Evolutionary conservation across 495 filamentous ascomycete genomes (phyloP).

Genomic region (Trichoderma parareesei): DNA sequence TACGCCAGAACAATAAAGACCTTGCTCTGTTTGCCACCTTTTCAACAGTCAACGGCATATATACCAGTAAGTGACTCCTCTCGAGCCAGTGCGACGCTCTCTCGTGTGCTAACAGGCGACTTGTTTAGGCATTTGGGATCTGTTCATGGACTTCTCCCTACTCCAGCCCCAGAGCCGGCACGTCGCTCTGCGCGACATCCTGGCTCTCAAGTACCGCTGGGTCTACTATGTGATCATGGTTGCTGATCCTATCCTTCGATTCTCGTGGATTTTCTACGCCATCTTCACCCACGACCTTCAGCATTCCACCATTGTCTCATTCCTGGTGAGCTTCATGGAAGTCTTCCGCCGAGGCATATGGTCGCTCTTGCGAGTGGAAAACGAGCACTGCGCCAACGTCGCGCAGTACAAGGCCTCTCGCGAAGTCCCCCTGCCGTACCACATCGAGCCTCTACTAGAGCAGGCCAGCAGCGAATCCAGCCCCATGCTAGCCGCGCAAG

Average conservation of each 20-base stretch:
- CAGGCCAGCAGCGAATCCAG: slow-evolving; percentile 19
- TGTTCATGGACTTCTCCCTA: slow-evolving; percentile 93
- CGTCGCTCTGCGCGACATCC: slow-evolving; percentile 66
- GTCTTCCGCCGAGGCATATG: slow-evolving; percentile 77
- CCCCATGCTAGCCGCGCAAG: slow-evolving; percentile 12
- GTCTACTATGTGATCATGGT: slow-evolving; percentile 80
- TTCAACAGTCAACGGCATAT: slow-evolving; percentile 70
- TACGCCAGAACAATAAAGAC: slow-evolving; percentile 47
- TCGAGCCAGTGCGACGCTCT: background rate
- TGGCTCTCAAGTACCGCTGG: slow-evolving; percentile 68
- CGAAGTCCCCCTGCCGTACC: slow-evolving; percentile 75
- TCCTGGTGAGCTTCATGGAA: slow-evolving; percentile 67
- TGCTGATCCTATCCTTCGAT: slow-evolving; percentile 79
- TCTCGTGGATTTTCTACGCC: slow-evolving; percentile 92
- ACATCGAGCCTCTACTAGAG: slow-evolving; percentile 37
- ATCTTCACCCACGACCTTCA: slow-evolving; percentile 71
- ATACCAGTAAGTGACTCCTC: slow-evolving; percentile 51
- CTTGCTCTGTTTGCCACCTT: slow-evolving; percentile 67
- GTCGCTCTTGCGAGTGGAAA: slow-evolving; percentile 90
- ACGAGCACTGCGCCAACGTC: slow-evolving; percentile 89
- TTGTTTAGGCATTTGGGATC: slow-evolving; percentile 69
- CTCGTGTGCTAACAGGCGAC: slow-evolving; percentile 6
- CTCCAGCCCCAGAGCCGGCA: slow-evolving; percentile 64
- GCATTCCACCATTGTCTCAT: slow-evolving; percentile 70
- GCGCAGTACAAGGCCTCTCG: slow-evolving; percentile 73